Evolutionary conservation across 352 stramenopile species (phyloP).

Genomic region (Pythium coloratum): DNA sequence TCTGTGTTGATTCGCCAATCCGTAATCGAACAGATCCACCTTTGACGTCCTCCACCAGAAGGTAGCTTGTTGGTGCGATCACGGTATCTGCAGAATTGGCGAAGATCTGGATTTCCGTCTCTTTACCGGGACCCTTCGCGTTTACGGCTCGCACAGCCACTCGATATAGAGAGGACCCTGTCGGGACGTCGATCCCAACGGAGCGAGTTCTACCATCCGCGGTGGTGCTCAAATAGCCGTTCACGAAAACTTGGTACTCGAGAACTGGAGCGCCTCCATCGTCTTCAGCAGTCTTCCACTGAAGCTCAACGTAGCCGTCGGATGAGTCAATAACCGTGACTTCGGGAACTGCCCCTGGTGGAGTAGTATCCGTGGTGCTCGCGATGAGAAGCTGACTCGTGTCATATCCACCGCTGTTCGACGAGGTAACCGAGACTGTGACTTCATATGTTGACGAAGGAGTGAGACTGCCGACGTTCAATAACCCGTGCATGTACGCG

Average conservation of each 20-base stretch:
- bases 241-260: conserved; percentile 49
- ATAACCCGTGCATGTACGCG: conserved; percentile 32
- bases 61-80: background rate
- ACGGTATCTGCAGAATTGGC: background rate
- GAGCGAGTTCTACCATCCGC: conserved; percentile 28
- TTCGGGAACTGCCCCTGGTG: conserved; percentile 35
- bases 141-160: conserved; percentile 49
- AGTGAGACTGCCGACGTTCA: conserved; percentile 38
- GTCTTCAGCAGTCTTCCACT: conserved; percentile 46
- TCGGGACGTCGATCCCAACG: conserved; percentile 22
- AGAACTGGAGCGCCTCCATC: conserved; percentile 38
- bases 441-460: conserved; percentile 41
- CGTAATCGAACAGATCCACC: conserved; percentile 20
- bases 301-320: conserved; percentile 38
- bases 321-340: conserved; percentile 33
- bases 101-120: conserved; percentile 22
- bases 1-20: background rate
- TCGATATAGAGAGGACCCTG: background rate
- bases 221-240: conserved; percentile 37
- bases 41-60: conserved; percentile 13
- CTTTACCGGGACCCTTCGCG: conserved; percentile 31
- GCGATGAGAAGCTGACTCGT: conserved; percentile 30
- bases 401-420: conserved; percentile 35
- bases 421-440: conserved; percentile 28
- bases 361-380: conserved; percentile 34